phyloP scores from a whole-genome alignment of 495 filamentous ascomycete genomes.

The Chlorociboria aeruginascens region DNA sequence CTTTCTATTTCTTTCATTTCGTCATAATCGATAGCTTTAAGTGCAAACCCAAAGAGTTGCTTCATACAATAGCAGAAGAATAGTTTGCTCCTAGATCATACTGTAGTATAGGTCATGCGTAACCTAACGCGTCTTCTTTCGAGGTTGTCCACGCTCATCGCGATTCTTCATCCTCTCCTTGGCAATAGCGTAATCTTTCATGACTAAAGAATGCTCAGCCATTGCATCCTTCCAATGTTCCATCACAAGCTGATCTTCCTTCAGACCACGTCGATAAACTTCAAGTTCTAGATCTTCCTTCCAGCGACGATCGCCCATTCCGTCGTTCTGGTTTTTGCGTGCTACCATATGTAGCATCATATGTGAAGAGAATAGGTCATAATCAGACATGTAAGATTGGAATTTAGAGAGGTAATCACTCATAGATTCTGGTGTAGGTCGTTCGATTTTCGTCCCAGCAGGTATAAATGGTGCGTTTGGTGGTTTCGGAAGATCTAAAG shows the following conservation, averaged over 20 bases:
- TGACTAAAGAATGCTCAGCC: constrained; percentile 48
- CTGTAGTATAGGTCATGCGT: neutral
- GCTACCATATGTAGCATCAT: constrained; percentile 57
- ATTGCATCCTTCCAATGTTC: constrained; percentile 52
- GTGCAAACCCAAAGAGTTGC: no score
- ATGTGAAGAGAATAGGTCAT: constrained; percentile 49
- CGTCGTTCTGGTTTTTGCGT: constrained; percentile 42
- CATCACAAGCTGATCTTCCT: constrained; percentile 51
- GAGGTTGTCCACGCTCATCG: constrained; percentile 1
- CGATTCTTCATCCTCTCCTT: constrained; percentile 32
- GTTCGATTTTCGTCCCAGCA: constrained; percentile 18
- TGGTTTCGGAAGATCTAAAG: constrained; percentile 48
- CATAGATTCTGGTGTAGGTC: constrained; percentile 38
- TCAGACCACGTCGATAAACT: constrained; percentile 47
- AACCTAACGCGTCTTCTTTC: constrained; percentile 12
- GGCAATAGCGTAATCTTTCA: constrained; percentile 46
- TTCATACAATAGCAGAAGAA: no score
- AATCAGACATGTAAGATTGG: constrained; percentile 55
- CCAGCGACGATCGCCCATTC: constrained; percentile 39
- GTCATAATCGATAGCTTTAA: no score
- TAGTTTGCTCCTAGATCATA: no score
- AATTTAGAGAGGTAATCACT: constrained; percentile 50
- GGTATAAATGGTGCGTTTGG: constrained; percentile 36
- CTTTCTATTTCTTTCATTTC: no score
- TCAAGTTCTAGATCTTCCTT: constrained; percentile 33